Percentiles rank a stretch among this genome's conserved stretches.
These are phyloP conservation scores for Crithidia fasciculata DNA, from an alignment of 208 protist species.

Conservation along the genomic window DNA sequence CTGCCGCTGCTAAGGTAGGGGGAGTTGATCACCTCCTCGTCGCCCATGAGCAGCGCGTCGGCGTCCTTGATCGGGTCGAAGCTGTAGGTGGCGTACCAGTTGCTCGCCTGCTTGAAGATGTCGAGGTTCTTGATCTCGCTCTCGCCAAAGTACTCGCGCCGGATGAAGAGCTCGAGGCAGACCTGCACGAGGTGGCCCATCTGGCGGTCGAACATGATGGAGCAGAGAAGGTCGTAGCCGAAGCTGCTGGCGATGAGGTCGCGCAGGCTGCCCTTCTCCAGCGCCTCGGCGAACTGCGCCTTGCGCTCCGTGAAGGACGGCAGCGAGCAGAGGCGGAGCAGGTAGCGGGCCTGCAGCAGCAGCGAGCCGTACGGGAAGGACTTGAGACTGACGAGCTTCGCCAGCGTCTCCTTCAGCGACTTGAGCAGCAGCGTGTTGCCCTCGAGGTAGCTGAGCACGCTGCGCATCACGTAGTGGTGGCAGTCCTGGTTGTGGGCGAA, in stretches of 20 bases:
- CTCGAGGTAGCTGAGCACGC: constrained; percentile 64
- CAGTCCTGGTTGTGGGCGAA: constrained; percentile 80
- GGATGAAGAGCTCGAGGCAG: constrained; percentile 80
- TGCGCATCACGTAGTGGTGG: constrained; percentile 72
- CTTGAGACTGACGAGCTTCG: constrained; percentile 54
- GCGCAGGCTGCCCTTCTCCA: constrained; percentile 58
- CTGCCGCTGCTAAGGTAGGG: constrained; percentile 20
- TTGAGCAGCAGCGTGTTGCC: constrained; percentile 66
- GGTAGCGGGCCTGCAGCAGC: constrained; percentile 69
- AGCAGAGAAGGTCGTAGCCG: constrained; percentile 74
- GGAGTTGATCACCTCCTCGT: constrained; percentile 8
- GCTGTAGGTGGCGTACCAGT: constrained; percentile 71
- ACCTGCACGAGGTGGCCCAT: constrained; percentile 71
- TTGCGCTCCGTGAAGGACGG: constrained; percentile 83
- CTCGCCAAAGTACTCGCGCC: constrained; percentile 81
- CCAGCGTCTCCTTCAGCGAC: constrained; percentile 53
- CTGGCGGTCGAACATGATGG: constrained; percentile 82
- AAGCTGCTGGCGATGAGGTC: constrained; percentile 66
- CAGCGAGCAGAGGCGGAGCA: constrained; percentile 72
- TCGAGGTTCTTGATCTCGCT: constrained; percentile 63
- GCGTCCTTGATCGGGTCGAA: constrained; percentile 59
- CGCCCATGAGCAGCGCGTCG: constrained; percentile 30
- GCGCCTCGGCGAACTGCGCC: constrained; percentile 52
- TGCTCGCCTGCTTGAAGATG: constrained; percentile 51
- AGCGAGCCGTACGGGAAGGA: constrained; percentile 66